Evolutionary conservation across 1,284 basidiomycete species (phyloP).

Genomic region (Fomes fomentarius): DNA sequence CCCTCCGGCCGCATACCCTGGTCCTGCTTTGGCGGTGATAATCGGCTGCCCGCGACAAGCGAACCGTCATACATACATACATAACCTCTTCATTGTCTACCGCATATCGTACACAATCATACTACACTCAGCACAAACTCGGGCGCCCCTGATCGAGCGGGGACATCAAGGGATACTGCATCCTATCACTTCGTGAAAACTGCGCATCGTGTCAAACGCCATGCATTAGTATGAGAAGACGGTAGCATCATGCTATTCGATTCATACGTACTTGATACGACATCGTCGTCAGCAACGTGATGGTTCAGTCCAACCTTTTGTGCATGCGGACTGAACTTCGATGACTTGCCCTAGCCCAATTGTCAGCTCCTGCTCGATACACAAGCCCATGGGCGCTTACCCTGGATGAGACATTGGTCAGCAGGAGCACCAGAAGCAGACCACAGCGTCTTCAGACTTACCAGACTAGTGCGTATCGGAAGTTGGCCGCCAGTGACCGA

Average conservation of each 20-base stretch:
- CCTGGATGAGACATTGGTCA: conserved; percentile 20
- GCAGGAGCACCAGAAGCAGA: conserved; percentile 14
- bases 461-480: conserved; percentile 92
- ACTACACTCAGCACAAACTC: neutral
- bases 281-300: conserved; percentile 92
- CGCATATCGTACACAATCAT: conserved; percentile 7
- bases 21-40: too few species aligned
- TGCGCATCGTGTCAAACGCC: conserved; percentile 25
- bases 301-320: conserved; percentile 93
- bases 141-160: too few species aligned
- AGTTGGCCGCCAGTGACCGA: conserved; percentile 86
- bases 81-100: neutral
- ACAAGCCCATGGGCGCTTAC: conserved; percentile 13
- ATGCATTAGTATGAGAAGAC: conserved; percentile 13
- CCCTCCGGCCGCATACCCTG: too few species aligned
- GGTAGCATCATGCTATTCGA: neutral
- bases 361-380: conserved; percentile 12
- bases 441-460: conserved; percentile 40
- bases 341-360: conserved; percentile 76
- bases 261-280: conserved; percentile 79
- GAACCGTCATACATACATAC: too few species aligned
- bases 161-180: too few species aligned
- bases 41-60: too few species aligned
- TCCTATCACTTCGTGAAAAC: conserved; percentile 41
- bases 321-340: conserved; percentile 89